A percentile compares a stretch with the other conserved stretches of the same genome.
Evolutionary conservation across 805 yeast genomes (phyloP).

Genomic region (Candida chilensis): DNA sequence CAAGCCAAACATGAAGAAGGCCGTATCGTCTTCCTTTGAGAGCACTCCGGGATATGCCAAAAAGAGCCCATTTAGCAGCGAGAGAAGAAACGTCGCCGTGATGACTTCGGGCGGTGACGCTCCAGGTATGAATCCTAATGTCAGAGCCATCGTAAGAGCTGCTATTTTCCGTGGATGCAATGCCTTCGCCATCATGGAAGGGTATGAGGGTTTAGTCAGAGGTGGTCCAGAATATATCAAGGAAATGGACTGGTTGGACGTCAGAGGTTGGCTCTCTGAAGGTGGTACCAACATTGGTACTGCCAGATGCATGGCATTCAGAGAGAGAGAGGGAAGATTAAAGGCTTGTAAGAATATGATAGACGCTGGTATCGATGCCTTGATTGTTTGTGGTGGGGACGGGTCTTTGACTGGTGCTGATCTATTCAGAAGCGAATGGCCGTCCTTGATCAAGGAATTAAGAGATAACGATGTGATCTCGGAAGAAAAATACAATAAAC

Average conservation of each 20-base stretch:
- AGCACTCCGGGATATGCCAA: conserved; percentile 1
- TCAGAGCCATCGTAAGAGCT: conserved; percentile 89
- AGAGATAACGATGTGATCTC: conserved; percentile 47
- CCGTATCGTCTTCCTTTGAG: neutral
- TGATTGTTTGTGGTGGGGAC: conserved; percentile 97
- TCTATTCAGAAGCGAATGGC: conserved; percentile 91
- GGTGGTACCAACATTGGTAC: conserved; percentile 98
- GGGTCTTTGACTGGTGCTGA: conserved; percentile 98
- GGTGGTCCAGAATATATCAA: conserved; percentile 72
- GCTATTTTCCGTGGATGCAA: conserved; percentile 86
- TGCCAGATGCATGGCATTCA: conserved; percentile 83
- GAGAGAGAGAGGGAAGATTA: conserved; percentile 78
- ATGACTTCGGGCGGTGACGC: conserved; percentile 99
- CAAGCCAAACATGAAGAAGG: neutral
- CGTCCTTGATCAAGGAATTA: conserved; percentile 71
- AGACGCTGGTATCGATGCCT: conserved; percentile 83
- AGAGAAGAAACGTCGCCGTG: conserved; percentile 67
- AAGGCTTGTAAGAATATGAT: conserved; percentile 80
- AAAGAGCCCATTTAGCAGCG: conserved; percentile 5
- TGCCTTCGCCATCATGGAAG: conserved; percentile 87
- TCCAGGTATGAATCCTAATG: conserved; percentile 97
- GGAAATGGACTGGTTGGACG: conserved; percentile 88
- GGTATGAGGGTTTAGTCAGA: conserved; percentile 84
- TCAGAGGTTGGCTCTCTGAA: conserved; percentile 82
- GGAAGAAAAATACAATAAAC: conserved; percentile 45